A percentile compares a stretch with the other conserved stretches of the same genome.
Conservation (phyloP, 192 early-diverging fungal genomes). For the Coemansia sp. region DNA sequence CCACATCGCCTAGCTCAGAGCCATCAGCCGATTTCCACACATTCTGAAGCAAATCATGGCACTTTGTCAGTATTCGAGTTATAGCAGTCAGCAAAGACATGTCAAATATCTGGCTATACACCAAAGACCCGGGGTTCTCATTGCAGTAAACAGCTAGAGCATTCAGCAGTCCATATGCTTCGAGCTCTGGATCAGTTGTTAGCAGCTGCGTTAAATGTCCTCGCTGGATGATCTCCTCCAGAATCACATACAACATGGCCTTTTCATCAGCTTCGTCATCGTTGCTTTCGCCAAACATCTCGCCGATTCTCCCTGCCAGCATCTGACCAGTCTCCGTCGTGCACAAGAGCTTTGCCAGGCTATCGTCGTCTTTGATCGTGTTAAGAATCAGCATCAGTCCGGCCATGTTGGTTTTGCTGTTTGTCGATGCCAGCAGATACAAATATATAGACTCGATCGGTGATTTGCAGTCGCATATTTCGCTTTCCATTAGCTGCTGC, state of each 20-base stretch:
- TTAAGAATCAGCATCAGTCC: constrained; percentile 40
- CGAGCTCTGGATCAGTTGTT: neutral
- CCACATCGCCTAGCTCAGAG: neutral
- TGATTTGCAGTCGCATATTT: constrained; percentile 7
- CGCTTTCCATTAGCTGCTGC: constrained; percentile 13
- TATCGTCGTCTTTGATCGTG: constrained; percentile 20
- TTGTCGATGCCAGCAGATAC: constrained; percentile 19
- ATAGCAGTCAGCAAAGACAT: constrained; percentile 5
- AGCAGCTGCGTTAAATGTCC: constrained; percentile 19
- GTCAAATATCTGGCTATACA: neutral
- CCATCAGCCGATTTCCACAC: constrained; percentile 13
- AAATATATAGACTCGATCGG: constrained; percentile 18
- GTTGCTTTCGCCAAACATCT: constrained; percentile 31
- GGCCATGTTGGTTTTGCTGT: constrained; percentile 24
- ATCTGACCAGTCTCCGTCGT: constrained; percentile 12
- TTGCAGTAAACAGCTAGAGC: constrained; percentile 40
- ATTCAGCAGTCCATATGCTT: constrained; percentile 27
- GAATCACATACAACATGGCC: constrained; percentile 25
- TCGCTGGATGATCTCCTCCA: constrained; percentile 17
- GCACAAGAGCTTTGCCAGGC: constrained; percentile 15
- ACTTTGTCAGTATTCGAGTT: neutral
- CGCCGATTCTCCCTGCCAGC: constrained; percentile 25
- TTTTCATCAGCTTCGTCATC: constrained; percentile 39
- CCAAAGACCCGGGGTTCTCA: constrained; percentile 7
- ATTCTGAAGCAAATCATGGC: constrained; percentile 4